These are phyloP conservation scores for Microthyrium microscopicum DNA, from an alignment of 2,329 filamentous ascomycete species.

Conservation along the genomic window DNA sequence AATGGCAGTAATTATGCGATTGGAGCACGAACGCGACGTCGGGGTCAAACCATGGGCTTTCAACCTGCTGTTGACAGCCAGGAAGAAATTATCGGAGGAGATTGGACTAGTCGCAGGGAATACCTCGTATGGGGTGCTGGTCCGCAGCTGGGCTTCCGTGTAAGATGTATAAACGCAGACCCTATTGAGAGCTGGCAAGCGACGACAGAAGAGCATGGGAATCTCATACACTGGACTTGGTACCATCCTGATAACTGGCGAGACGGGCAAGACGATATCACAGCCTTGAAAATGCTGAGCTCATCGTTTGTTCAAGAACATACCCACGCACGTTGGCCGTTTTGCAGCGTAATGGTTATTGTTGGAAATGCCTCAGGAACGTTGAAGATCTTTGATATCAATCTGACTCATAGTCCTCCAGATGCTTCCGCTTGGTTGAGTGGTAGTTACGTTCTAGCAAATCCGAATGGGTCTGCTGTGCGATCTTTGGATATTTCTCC, in stretches of 20 bases:
- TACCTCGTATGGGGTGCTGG: conserved; percentile 44
- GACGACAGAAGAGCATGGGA: conserved; percentile 17
- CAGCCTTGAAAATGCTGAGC: conserved; percentile 35
- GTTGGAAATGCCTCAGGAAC: too few relatives aligned
- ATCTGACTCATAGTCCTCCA: too few relatives aligned
- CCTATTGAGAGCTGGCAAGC: conserved; percentile 13
- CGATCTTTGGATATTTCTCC: conserved; percentile 31
- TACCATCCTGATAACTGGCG: conserved; percentile 34
- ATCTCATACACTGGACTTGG: conserved; percentile 29
- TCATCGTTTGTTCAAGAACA: not conserved
- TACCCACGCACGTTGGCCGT: not conserved
- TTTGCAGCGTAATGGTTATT: not conserved
- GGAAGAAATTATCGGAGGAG: conserved; percentile 27
- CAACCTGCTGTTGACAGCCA: conserved; percentile 42
- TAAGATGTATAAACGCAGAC: conserved; percentile 25
- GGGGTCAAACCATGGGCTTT: conserved; percentile 40
- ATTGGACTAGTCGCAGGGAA: conserved; percentile 35
- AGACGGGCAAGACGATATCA: conserved; percentile 43
- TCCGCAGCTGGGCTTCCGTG: conserved; percentile 35
- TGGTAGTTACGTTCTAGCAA: conserved; percentile 25
- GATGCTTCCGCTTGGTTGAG: conserved; percentile 13
- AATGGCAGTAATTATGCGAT: too few relatives aligned
- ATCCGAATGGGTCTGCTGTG: conserved; percentile 26
- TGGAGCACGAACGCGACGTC: conserved; percentile 23
- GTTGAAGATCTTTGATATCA: too few relatives aligned